Evolutionary conservation across 257 asterid species (phyloP).

Genomic region (Salvia rosmarinus): DNA sequence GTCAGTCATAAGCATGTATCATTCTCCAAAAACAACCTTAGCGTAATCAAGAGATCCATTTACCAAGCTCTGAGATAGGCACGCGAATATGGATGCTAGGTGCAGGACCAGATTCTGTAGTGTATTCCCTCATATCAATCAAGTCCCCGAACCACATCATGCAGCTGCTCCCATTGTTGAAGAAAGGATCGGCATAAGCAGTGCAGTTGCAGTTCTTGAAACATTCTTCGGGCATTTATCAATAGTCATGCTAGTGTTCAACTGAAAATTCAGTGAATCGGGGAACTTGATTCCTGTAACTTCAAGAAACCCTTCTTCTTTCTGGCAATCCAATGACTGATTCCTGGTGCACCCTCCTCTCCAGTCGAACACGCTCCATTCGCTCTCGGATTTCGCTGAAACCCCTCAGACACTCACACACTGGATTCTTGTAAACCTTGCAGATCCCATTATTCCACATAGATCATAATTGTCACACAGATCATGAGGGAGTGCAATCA

Average conservation of each 20-base stretch:
- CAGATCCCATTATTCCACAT: constrained; percentile 48
- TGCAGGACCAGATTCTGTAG: constrained; percentile 5
- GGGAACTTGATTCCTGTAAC: constrained; percentile 26
- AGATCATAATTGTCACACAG: constrained; percentile 43
- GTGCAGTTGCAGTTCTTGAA: constrained; percentile 32
- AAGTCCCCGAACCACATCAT: constrained; percentile 36
- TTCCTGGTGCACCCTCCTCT: constrained; percentile 40
- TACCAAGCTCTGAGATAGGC: constrained; percentile 28
- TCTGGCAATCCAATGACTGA: constrained; percentile 15
- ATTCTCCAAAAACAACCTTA: too few relatives aligned
- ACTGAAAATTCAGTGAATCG: not conserved
- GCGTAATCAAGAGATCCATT: not conserved
- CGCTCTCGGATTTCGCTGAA: constrained; percentile 35
- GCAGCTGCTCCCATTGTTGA: constrained; percentile 25
- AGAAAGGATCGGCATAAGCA: constrained; percentile 24
- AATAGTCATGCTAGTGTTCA: constrained; percentile 1
- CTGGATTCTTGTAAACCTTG: constrained; percentile 33
- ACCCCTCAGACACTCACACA: constrained; percentile 49
- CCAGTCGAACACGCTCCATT: constrained; percentile 39
- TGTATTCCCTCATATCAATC: constrained; percentile 24
- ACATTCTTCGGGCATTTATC: constrained; percentile 28
- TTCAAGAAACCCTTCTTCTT: constrained; percentile 29
- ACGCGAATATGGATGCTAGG: constrained; percentile 19
- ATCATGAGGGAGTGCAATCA: constrained; percentile 28
- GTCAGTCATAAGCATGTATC: not conserved